Conservation (phyloP, 1,284 basidiomycete species). For the Fistulinella staudtii region DNA sequence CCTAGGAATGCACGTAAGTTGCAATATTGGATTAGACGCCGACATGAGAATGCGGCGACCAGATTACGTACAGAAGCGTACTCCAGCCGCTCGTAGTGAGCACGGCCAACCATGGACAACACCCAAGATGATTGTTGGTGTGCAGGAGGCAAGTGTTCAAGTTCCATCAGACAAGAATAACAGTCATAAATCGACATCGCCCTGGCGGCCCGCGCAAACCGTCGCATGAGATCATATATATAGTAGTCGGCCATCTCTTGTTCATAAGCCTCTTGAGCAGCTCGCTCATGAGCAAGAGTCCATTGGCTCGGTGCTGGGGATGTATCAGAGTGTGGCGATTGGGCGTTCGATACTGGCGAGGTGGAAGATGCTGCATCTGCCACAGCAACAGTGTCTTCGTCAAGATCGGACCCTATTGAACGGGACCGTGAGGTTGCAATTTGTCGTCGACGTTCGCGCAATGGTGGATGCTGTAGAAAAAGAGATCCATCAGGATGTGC, state of each 20-base stretch:
- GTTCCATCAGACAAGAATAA: slow-evolving; percentile 64
- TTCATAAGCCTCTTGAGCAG: slow-evolving; percentile 68
- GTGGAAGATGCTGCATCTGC: slow-evolving; percentile 52
- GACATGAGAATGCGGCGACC: slow-evolving; percentile 5
- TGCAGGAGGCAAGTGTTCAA: slow-evolving; percentile 72
- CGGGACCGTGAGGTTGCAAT: slow-evolving; percentile 48
- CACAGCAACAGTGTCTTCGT: slow-evolving; percentile 50
- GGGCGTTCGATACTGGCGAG: slow-evolving; percentile 56
- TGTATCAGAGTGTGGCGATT: slow-evolving; percentile 57
- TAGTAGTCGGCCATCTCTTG: slow-evolving; percentile 74
- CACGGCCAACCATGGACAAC: slow-evolving; percentile 76
- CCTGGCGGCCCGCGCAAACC: slow-evolving; percentile 74
- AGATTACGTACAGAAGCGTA: slow-evolving; percentile 72
- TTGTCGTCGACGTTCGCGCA: slow-evolving; percentile 57
- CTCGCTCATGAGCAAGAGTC: slow-evolving; percentile 59
- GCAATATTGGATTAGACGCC: slow-evolving; percentile 14
- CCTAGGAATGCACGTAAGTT: slow-evolving; percentile 45
- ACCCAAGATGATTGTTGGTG: slow-evolving; percentile 77
- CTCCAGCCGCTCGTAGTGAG: slow-evolving; percentile 84
- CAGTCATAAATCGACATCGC: slow-evolving; percentile 76
- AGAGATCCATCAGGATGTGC: slow-evolving; percentile 11
- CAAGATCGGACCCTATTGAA: slow-evolving; percentile 64
- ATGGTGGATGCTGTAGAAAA: slow-evolving; percentile 38
- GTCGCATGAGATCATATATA: slow-evolving; percentile 76
- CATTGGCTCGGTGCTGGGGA: slow-evolving; percentile 55